These are phyloP conservation scores for Colletotrichum sojae DNA, from an alignment of 2,329 filamentous ascomycete species.

Conservation along the genomic window DNA sequence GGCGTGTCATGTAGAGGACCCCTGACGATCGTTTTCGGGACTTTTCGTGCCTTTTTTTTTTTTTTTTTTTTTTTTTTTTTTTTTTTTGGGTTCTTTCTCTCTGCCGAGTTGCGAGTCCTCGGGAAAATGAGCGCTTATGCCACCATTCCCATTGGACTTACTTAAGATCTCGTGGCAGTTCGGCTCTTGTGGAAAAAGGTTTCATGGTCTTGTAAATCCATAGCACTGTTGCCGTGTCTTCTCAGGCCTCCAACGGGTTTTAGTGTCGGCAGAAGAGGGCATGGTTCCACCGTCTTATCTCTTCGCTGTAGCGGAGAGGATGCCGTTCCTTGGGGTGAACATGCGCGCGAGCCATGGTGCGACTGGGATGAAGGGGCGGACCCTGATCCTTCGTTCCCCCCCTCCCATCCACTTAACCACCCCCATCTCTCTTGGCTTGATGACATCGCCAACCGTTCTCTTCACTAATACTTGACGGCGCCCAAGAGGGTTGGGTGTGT, in stretches of 20 bases:
- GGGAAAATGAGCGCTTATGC: too few species aligned
- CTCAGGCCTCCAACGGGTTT: too few species aligned
- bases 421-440: conserved; percentile 10
- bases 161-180: too few species aligned
- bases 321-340: too few species aligned
- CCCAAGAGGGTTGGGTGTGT: too few species aligned
- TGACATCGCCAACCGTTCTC: background rate
- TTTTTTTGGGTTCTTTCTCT: background rate
- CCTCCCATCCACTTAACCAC: background rate
- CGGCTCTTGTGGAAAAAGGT: background rate
- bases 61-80: background rate
- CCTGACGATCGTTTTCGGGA: conserved; percentile 35
- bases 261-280: too few species aligned
- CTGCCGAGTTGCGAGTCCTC: background rate
- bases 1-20: conserved; percentile 35
- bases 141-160: too few species aligned
- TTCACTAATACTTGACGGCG: too few species aligned
- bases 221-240: too few species aligned
- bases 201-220: background rate
- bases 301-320: too few species aligned
- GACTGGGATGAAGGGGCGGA: conserved; percentile 22
- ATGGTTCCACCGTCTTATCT: too few species aligned
- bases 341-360: background rate
- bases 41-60: background rate
- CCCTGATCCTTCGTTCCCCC: conserved; percentile 14